Base-by-base conservation (phyloP, 2,329 filamentous ascomycete genomes). In the Aureobasidium sp. region DNA sequence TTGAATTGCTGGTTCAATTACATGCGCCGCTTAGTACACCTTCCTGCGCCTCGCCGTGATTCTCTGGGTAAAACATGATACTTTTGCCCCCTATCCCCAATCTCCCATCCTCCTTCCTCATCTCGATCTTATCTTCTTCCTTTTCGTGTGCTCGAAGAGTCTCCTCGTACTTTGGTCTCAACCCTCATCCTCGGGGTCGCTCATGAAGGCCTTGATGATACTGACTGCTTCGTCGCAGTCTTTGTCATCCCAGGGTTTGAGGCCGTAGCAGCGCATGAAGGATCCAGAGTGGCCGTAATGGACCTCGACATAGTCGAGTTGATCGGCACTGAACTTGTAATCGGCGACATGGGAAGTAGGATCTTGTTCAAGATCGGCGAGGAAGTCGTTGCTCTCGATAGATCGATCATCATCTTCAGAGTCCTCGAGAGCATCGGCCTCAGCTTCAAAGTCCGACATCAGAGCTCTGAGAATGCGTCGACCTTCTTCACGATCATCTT, bases 401-500 rank as follows among this genome's bases (percentile, higher is more conserved):
- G 36, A 53, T 11, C 59, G 48, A 25, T 55, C 30, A 41, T 21
- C 15, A 41, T 37, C 32, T 34, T 37, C 27, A 11, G 21, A 39
- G 8, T 61, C 54, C 4, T 59, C 34, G 76, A 11, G 5, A 11
- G 13, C 13, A 37, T 79, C 48, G 78, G 78, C 15, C 70, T 85
- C 11, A 78, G 81, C 2, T 79, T 81, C 67, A 86, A 87, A 68
- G 73, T 79, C 29, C 79, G 85, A 66, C 69, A 73, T 63, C 16
- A 72, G 42, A 30, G 55, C 61, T 30, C 67, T 66, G 36, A 71
- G 47, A 30, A 75, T 69, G 6, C 16, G 15, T 25, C 70, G 63
- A 9, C 74, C 72, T 48, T 74, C 67, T 55, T 65, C 70, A 25
- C 72, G 72, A 59, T 76, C 69, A 47, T 75, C 71, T 7, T 75